Conservation (phyloP, 768 basidiomycete species). For the Russula sp. region DNA sequence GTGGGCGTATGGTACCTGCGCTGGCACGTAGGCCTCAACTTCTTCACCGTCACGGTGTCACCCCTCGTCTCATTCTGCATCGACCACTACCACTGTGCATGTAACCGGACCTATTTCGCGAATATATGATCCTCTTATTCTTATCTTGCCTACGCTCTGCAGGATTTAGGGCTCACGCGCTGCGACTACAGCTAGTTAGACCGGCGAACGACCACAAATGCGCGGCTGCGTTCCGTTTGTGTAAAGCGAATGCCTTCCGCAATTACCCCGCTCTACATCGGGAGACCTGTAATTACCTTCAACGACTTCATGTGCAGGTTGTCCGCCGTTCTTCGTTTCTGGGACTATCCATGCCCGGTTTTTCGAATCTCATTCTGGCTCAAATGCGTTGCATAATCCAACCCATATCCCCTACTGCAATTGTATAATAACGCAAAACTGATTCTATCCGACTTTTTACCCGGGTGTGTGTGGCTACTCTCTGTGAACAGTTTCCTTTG, state of each 20-base stretch:
- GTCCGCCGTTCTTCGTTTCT: slow-evolving; percentile 1
- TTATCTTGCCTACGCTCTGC: too few relatives aligned
- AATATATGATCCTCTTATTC: slow-evolving; percentile 39
- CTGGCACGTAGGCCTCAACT: too few relatives aligned
- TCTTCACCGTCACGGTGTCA: too few relatives aligned
- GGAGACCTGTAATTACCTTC: slow-evolving; percentile 92
- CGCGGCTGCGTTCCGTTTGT: slow-evolving; percentile 50
- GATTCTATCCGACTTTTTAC: background rate
- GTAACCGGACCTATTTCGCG: slow-evolving; percentile 38
- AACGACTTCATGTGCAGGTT: slow-evolving; percentile 97
- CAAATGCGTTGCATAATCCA: slow-evolving; percentile 54
- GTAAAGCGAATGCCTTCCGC: slow-evolving; percentile 53
- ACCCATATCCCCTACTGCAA: too few relatives aligned
- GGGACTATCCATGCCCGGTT: slow-evolving; percentile 81
- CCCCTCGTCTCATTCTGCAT: too few relatives aligned
- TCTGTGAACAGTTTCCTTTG: slow-evolving; percentile 63
- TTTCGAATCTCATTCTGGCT: slow-evolving; percentile 99
- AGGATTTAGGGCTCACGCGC: background rate
- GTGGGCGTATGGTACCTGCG: too few relatives aligned
- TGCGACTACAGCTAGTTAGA: slow-evolving; percentile 30
- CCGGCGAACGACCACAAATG: slow-evolving; percentile 58
- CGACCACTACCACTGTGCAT: too few relatives aligned
- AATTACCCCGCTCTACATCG: slow-evolving; percentile 90
- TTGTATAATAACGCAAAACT: background rate
- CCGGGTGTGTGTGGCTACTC: background rate